A percentile compares a stretch with the other conserved stretches of the same genome.
These are phyloP conservation scores for Papiliotrema flavescens DNA, from an alignment of 1,284 basidiomycete species.

Conservation along the genomic window DNA sequence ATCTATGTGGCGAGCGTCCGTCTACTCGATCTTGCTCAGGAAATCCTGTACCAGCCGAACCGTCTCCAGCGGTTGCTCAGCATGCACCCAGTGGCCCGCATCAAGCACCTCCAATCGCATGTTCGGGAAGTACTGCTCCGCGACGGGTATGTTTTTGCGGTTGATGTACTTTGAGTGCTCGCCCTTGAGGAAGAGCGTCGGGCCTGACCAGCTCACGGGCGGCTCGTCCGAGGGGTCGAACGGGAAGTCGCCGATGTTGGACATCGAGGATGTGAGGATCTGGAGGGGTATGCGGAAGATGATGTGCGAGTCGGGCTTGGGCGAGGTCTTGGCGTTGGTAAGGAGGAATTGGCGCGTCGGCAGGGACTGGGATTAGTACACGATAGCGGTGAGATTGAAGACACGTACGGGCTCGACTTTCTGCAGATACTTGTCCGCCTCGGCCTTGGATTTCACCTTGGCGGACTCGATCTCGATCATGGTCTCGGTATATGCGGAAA, in stretches of 20 bases:
- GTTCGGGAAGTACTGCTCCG: constrained; percentile 53
- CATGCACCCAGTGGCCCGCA: constrained; percentile 51
- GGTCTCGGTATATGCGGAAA: constrained; percentile 50
- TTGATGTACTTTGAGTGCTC: constrained; percentile 55
- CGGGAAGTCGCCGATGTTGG: constrained; percentile 55
- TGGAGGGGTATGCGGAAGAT: constrained; percentile 54
- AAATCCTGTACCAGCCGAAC: constrained; percentile 40
- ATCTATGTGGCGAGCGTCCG: too few species aligned
- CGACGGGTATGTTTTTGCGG: constrained; percentile 51
- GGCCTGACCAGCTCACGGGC: constrained; percentile 46
- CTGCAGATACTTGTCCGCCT: constrained; percentile 54
- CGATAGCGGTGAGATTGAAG: not conserved
- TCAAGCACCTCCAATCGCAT: constrained; percentile 45
- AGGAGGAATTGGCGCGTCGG: constrained; percentile 56
- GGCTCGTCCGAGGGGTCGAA: constrained; percentile 36
- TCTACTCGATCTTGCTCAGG: not conserved
- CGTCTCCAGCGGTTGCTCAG: constrained; percentile 44
- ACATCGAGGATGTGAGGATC: constrained; percentile 49
- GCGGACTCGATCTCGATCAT: constrained; percentile 54
- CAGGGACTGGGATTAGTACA: constrained; percentile 37
- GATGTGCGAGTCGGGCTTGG: constrained; percentile 29
- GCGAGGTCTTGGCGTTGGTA: constrained; percentile 52
- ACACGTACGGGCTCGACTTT: constrained; percentile 49
- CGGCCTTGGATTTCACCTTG: constrained; percentile 47
- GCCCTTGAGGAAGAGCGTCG: constrained; percentile 56